Percentiles rank a stretch among this genome's conserved stretches.
Evolutionary conservation across 2,329 filamentous ascomycete genomes (phyloP).

Genomic region (Fusarium sp.): DNA sequence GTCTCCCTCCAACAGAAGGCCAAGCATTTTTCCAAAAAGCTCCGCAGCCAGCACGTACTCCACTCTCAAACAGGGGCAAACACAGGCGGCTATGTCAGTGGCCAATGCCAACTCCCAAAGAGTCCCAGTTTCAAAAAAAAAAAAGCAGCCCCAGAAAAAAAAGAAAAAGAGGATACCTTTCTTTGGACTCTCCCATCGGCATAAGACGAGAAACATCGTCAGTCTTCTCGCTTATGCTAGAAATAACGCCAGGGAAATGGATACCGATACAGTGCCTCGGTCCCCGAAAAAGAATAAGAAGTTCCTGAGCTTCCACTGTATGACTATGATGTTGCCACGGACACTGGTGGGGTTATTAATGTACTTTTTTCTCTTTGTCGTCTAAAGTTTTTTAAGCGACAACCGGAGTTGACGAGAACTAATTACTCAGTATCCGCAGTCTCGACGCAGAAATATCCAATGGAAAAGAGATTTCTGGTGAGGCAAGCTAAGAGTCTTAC

Average conservation of each 20-base stretch:
- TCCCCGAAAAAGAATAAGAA: slow-evolving; percentile 24
- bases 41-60: slow-evolving; percentile 31
- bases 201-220: slow-evolving; percentile 26
- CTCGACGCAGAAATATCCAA: slow-evolving; percentile 19
- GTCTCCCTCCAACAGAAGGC: slow-evolving; percentile 20
- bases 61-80: slow-evolving; percentile 37
- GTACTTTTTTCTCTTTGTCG: slow-evolving; percentile 3
- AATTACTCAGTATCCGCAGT: slow-evolving; percentile 37
- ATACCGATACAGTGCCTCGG: neutral
- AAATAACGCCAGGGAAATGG: neutral
- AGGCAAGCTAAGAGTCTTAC: slow-evolving; percentile 21
- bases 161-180: slow-evolving; percentile 20
- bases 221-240: slow-evolving; percentile 17
- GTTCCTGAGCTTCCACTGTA: slow-evolving; percentile 7
- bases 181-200: neutral
- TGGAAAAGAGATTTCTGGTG: slow-evolving; percentile 1
- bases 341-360: slow-evolving; percentile 33
- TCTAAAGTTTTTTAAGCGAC: slow-evolving; percentile 19
- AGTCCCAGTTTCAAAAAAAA: slow-evolving; percentile 2
- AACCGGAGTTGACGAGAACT: slow-evolving; percentile 41
- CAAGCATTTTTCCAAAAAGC: slow-evolving; percentile 27
- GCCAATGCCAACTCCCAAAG: slow-evolving; percentile 2
- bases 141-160: slow-evolving; percentile 5
- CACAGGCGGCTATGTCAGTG: slow-evolving; percentile 32
- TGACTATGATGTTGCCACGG: slow-evolving; percentile 36